Base-by-base conservation (phyloP, 2,329 filamentous ascomycete species). In the Zasmidium angulare region DNA sequence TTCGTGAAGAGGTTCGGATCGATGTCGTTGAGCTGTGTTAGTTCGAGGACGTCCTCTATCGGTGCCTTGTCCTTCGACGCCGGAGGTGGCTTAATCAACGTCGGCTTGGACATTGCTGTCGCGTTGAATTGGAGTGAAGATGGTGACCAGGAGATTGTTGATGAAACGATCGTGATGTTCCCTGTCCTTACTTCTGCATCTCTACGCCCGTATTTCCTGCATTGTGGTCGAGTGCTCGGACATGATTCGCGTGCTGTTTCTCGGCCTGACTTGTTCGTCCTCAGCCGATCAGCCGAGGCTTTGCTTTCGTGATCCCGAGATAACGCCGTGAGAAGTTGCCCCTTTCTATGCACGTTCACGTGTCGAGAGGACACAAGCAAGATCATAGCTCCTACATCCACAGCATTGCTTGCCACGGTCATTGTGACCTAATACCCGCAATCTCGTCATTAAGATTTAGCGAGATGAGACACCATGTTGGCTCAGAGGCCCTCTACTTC, bases 1-100 rank as follows among this genome's bases (percentile, higher is more conserved):
- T 99, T 99, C 56, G 95, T 98, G 80, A 95, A 99, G 67, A 98
- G 88, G 74, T 96, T 89, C 58, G 89, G 88, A 48, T 89, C 88
- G 63, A 95, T 85, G 62, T 89, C 88, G 56, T 81, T 81, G 54
- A 97, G 81, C 65, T 91, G 89, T 2, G 89, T 95, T 68, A 97
- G 81, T 70, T 96, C 92, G 56, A 97, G 84, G 51, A 90, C 88
- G 76, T 96, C 93, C 78, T 98, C 93, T 63, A 98, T 96, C 14
- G 86, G 82, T 23, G 91, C 87, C 75, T 90, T 90, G 71, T 83
- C 82, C 49, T 85, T 78, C 72, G 96, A 87, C 29, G 86, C 76
- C 53, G 89, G 86, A 64, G 90, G 91, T 53, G 91, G 88, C 69
- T 86, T 84, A 65, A 96, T 86, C 56, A 96, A 82, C 67, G 74